A percentile compares a stretch with the other conserved stretches of the same genome.
Conservation (phyloP, 2,329 filamentous ascomycete genomes). For the Parastagonospora avenae region DNA sequence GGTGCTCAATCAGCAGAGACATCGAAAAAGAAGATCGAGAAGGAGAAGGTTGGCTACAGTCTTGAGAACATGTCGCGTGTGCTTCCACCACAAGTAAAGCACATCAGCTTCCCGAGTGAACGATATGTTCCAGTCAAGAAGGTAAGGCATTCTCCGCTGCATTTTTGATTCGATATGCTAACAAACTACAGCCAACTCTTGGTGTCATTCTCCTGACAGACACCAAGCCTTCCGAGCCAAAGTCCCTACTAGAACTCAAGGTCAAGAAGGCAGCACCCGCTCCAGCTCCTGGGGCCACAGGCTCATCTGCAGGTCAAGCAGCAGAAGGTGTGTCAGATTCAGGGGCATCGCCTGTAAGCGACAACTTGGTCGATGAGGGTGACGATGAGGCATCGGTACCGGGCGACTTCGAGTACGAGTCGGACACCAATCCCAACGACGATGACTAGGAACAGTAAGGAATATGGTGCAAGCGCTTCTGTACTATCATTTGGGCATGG, state of each 20-base stretch:
- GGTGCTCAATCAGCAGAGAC: constrained; percentile 55
- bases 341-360: constrained; percentile 61
- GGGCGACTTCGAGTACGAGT: constrained; percentile 78
- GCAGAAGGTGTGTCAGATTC: constrained; percentile 65
- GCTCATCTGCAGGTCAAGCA: constrained; percentile 39
- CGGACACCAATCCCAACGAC: constrained; percentile 62
- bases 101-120: constrained; percentile 87
- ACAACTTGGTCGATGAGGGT: constrained; percentile 89
- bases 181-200: constrained; percentile 73
- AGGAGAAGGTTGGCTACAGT: constrained; percentile 96
- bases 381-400: constrained; percentile 74
- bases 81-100: constrained; percentile 89
- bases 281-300: constrained; percentile 51
- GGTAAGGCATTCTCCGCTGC: constrained; percentile 56
- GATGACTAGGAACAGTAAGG: constrained; percentile 29
- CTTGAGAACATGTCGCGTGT: constrained; percentile 97
- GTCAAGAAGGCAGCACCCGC: constrained; percentile 72
- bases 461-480: constrained; percentile 17
- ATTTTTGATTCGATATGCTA: constrained; percentile 13
- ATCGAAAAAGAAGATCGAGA: constrained; percentile 86
- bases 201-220: constrained; percentile 92
- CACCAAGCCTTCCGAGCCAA: constrained; percentile 76
- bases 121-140: constrained; percentile 94
- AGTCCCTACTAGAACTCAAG: constrained; percentile 86
- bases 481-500: constrained; percentile 33